Evolutionary conservation across 768 basidiomycete genomes (phyloP), one percentile per base, ranked within the genome.

Genomic region (Amylocystis lapponica): DNA sequence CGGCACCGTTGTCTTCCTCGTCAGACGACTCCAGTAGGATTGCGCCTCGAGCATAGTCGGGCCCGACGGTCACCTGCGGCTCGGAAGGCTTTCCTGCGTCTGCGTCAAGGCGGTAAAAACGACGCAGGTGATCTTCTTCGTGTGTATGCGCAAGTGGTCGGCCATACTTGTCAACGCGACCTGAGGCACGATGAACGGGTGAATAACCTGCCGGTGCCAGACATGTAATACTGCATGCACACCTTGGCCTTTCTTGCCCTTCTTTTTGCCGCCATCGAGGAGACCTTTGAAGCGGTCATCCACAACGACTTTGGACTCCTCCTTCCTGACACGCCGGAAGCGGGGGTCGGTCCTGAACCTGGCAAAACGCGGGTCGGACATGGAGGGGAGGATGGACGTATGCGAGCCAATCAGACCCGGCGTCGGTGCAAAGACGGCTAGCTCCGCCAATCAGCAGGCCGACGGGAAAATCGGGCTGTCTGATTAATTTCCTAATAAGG

Each of bases 281-380:
- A 96, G 74, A 42, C 73, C 68, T 62, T 85, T 89, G 75, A 98
- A 99, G 19, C 96, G 82, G 10, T 92, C 83, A 61, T 99, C 96
- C 27, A 97, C 76, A 41, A 86, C 77, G 40, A 96, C 83, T 64
- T 93, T 96, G 51, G 78, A 69, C 45, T 80, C 69, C 27, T 83
- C 79, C 63, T 83, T 89, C 60, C 81, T 87, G 2, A 89, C 86
- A 25, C 78, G 76, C 20, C 93, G 74, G 68, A 99, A 99, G 37
- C 96, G 81, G 35, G 96, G 96, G 61, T 99, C 95, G 12, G 90
- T 81, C 59, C 79, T 83, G 43, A 97, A 71, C 40, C 87, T 73
- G 16, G 86, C 76, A 63, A 98, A 99, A 17, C 95, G 78, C n/a
- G 86, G 72, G 65, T 96, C 89, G 12, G 84, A 78, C 81, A 85